These are phyloP conservation scores for Penicillium sp. DNA, from an alignment of 2,329 filamentous ascomycete genomes.

Conservation along the genomic window DNA sequence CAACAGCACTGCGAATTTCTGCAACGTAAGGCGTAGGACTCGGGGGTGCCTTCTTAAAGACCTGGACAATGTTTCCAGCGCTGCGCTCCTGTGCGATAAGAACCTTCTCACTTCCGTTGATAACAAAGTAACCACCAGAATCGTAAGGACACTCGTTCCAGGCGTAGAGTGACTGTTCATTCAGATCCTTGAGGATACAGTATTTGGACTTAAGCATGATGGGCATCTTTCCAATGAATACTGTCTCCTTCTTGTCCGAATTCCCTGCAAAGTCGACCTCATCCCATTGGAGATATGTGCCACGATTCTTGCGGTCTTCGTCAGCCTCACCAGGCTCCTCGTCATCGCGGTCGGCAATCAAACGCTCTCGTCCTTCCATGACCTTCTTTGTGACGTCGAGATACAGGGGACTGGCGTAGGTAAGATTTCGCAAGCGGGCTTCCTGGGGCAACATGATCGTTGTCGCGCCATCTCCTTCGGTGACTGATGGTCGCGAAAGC, in stretches of 20 bases:
- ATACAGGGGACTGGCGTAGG: slow-evolving; percentile 89
- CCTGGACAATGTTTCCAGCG: slow-evolving; percentile 97
- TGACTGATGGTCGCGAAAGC: slow-evolving; percentile 85
- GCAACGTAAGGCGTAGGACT: slow-evolving; percentile 90
- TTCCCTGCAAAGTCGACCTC: slow-evolving; percentile 46
- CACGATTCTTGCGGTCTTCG: slow-evolving; percentile 47
- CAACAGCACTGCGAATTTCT: slow-evolving; percentile 92
- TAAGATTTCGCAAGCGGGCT: slow-evolving; percentile 90
- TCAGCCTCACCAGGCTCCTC: slow-evolving; percentile 55
- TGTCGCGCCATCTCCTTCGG: slow-evolving; percentile 87
- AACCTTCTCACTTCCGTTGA: slow-evolving; percentile 98
- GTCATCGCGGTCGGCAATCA: slow-evolving; percentile 66
- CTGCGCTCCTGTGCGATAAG: slow-evolving; percentile 96
- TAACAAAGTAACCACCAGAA: slow-evolving; percentile 97
- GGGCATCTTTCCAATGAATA: slow-evolving; percentile 93
- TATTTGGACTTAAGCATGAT: slow-evolving; percentile 98
- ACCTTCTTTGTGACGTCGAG: slow-evolving; percentile 84
- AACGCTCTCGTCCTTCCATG: slow-evolving; percentile 75
- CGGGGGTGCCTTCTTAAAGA: slow-evolving; percentile 96
- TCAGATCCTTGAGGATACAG: slow-evolving; percentile 80
- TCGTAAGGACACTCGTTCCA: slow-evolving; percentile 98
- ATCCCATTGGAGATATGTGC: slow-evolving; percentile 50
- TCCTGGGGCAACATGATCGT: slow-evolving; percentile 88
- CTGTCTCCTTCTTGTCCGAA: slow-evolving; percentile 65
- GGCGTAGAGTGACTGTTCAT: slow-evolving; percentile 81